These are phyloP conservation scores for Pezicula neosporulosa DNA, from an alignment of 2,329 filamentous ascomycete species.

Conservation along the genomic window DNA sequence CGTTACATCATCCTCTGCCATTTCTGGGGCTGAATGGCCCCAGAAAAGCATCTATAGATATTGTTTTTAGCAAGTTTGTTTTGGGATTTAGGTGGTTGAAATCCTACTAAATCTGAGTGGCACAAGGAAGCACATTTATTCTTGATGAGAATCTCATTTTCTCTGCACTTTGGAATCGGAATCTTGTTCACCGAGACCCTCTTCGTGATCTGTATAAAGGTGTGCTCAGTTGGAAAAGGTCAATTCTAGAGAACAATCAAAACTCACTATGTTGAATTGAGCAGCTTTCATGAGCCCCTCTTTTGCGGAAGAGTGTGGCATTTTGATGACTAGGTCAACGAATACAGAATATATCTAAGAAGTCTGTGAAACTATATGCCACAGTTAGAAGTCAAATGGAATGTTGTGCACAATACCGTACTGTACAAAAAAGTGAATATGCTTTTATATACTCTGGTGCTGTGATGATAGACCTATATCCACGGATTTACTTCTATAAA, in stretches of 20 bases:
- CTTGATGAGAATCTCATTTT: constrained; percentile 35
- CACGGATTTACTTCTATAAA: no score
- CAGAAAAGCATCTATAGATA: constrained; percentile 1
- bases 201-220: constrained; percentile 14
- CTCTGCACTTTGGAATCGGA: constrained; percentile 36
- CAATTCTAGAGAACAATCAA: no score
- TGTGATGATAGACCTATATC: no score
- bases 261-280: constrained; percentile 3
- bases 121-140: constrained; percentile 34
- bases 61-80: background rate
- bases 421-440: no score
- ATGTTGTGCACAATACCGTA: no score
- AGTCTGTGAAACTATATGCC: no score
- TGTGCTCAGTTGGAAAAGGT: background rate
- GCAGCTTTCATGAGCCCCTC: constrained; percentile 1
- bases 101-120: constrained; percentile 29
- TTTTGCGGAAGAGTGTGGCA: background rate
- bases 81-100: background rate
- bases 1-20: constrained; percentile 3
- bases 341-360: background rate
- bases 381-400: no score
- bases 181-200: constrained; percentile 38
- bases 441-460: no score
- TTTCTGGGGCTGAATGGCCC: background rate
- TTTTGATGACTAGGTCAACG: background rate